Evolutionary conservation across 208 protist genomes (phyloP), one percentile per base, ranked within the genome.

Genomic region (Trypanosoma vivax): DNA sequence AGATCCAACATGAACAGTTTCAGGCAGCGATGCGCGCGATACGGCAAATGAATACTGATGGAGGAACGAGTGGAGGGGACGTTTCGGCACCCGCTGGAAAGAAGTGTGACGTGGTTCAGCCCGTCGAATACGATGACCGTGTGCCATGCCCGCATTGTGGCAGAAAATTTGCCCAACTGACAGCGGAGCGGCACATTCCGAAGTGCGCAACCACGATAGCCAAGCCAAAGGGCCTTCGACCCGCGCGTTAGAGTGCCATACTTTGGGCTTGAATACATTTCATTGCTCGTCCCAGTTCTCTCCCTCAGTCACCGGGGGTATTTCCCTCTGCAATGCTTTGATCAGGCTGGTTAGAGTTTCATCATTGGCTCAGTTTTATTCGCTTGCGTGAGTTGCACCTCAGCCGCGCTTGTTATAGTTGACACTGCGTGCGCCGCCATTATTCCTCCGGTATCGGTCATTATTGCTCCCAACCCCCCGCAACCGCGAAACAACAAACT

Each of bases 91-190:
- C 5, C 29, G 3, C 34, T 48, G 9, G 80, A 35, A 48, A 52
- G 16, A 59, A 67, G 9, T 68, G 63, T 9, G 73, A 76, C 2
- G 43, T 68, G 1, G 65, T 76, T 5, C 21, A 83, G 19, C 77
- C 82, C 29, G 63, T 65, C 7, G 66, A 64, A 41, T 69, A 76
- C 38, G 83, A 90, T 60, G 82, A 88, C 50, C 73, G 88, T 49
- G 82, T 92, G 54, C 80, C 60, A 30, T 96, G 90, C 52, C 86
- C 82, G 6, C 85, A 95, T 63, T 96, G 90, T 53, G 80, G 82
- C 0, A 65, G 90, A 27, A 91, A 92, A 62, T 96, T 96, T 53
- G 80, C 82, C 0, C 64, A 83, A 18, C 65, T 88, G 0, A 77
- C 83, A 23, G 88, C 87, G 3, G 70, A 74, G 34, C 71, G 91